A percentile compares a stretch with the other conserved stretches of the same genome.
These are phyloP conservation scores for Fomitopsis serialis DNA, from an alignment of 768 basidiomycete genomes.

Conservation along the genomic window DNA sequence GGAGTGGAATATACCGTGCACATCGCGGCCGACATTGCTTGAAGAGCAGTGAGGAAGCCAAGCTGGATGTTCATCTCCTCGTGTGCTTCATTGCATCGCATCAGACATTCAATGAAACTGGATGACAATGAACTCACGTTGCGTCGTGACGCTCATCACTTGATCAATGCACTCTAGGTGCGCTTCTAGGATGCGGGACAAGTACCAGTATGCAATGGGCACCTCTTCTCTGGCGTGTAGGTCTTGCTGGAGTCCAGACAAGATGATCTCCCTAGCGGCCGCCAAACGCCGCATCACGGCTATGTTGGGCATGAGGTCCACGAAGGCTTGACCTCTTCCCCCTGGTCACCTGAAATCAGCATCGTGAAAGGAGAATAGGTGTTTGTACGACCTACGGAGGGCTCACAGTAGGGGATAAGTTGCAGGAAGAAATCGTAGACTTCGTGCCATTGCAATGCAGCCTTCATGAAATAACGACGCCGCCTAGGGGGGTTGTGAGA, in stretches of 20 bases:
- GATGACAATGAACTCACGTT: conserved; percentile 26
- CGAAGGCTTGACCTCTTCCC: conserved; percentile 1
- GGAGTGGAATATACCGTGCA: conserved; percentile 43
- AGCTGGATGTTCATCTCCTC: conserved; percentile 46
- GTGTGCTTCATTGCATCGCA: conserved; percentile 27
- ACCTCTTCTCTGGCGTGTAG: conserved; percentile 65
- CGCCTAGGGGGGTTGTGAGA: conserved; percentile 70
- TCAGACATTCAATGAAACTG: neutral
- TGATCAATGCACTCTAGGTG: conserved; percentile 52
- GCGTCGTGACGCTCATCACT: conserved; percentile 33
- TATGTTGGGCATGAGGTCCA: conserved; percentile 33
- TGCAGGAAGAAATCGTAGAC: conserved; percentile 44
- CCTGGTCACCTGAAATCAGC: conserved; percentile 1
- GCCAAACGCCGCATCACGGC: conserved; percentile 56
- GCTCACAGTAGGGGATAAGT: conserved; percentile 17
- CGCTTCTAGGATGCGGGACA: conserved; percentile 46
- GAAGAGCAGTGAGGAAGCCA: conserved; percentile 51
- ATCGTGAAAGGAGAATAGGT: neutral
- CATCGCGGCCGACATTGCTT: conserved; percentile 46
- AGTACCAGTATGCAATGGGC: conserved; percentile 76
- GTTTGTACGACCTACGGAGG: conserved; percentile 13
- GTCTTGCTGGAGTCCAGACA: conserved; percentile 75
- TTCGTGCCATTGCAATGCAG: conserved; percentile 60
- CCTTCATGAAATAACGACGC: conserved; percentile 59
- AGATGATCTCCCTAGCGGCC: conserved; percentile 58